Evolutionary conservation across 257 asterid genomes (phyloP), one percentile per base, ranked within the genome.

Genomic region (Cruciata laevipes): DNA sequence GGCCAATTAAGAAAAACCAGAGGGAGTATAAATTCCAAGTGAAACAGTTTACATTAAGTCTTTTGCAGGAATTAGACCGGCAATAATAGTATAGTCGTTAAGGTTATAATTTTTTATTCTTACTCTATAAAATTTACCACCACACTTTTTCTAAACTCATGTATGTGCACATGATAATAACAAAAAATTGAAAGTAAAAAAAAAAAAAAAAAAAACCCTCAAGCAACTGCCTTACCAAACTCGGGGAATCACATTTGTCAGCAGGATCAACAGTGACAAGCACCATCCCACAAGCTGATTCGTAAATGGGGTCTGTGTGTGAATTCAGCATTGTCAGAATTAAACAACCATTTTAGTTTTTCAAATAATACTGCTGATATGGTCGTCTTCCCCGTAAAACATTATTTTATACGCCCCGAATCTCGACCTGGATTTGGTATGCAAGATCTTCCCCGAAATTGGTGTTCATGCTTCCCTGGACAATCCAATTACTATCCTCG

Each of bases 361-460:
- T 59, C 72, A 66, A 72, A 68, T 1, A 68, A 73, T 49, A 63
- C 68, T 32, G 69, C 61, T 61, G 51, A 66, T 18, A 20, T 18
- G 24, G 12, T 23, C 11, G 60, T 51, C 57, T 23, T 3, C 30
- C 5, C 24, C 13, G 16, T 44, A 2, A 47, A 17, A 16, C 13
- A 53, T 56, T 56, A 27, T 72, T 55, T 1, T 63, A 63, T 35
- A 7, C 79, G 88, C 91, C 72, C 42, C 73, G 74, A 80, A 85
- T 85, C 88, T 77, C 14, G 12, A 30, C 71, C 61, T 53, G 60
- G 83, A 78, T 82, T 73, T 78, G 71, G 75, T 78, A 44, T 51
- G 17, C 56, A 64, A 68, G 71, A 69, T 73, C 76, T 75, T 65
- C 61, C 30, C 73, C 63, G 78, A 77, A 77, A 58, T 64, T 73